Base-by-base conservation (phyloP, 495 filamentous ascomycete species). In the Podospora conica region DNA sequence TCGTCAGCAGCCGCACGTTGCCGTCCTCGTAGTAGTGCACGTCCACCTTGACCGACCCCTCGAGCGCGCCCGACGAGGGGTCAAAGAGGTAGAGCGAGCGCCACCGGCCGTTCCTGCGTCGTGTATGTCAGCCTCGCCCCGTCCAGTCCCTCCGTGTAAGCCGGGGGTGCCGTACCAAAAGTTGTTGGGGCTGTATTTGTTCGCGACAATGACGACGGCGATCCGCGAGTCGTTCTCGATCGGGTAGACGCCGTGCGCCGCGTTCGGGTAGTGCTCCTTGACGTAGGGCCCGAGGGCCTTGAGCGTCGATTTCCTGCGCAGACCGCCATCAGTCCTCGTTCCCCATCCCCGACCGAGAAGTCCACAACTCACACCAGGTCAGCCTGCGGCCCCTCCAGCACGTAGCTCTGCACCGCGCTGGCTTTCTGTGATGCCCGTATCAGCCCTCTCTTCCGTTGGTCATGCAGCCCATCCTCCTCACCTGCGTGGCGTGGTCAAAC, bases 1-100 rank as follows among this genome's bases (percentile, higher is more conserved):
- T 87, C 12, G 93, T 97, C 66, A 91, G 83, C 55, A 99, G 84
- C 2, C 95, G 87, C 55, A 99, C 96, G 72, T 99, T 99, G 53
- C 96, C 96, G 78, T 99, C 96, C 79, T 99, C 96, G 83, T 98
- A 99, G 85, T 99, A 99, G 83, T 99, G 96, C 56, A 99, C 94
- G 73, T 95, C 91, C 31, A 93, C 89, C 69, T 90, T 90, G 73
- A 93, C 84, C 62, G 78, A 81, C 61, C 91, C 91, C 11, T 83
- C 81, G 12, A 93, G 79, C 56, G 76, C 83, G 74, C 74, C 85
- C 61, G 79, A 86, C 7, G 87, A 78, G 11, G 89, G 89, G 66
- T 83, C 81, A 78, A 90, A 89, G 75, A 89, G 85, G 80, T 97
- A 98, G 59, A 88, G 84, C 53, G 91, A 91, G 66, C 96, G 92